phyloP scores from a whole-genome alignment of 2,329 filamentous ascomycete species.

The Aureobasidium sp. region DNA sequence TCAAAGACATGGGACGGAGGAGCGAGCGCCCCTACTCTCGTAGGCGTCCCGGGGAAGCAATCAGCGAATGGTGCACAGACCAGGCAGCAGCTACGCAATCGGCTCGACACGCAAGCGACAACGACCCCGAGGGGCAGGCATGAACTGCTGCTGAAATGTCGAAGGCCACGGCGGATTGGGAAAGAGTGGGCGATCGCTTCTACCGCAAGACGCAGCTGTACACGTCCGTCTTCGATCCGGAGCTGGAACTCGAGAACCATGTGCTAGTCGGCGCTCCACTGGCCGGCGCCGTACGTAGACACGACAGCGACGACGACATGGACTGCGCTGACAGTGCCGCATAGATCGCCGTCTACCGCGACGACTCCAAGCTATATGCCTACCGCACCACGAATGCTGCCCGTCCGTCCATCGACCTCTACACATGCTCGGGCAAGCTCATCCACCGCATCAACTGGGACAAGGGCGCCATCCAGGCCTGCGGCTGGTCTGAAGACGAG shows the following conservation, averaged over 20 bases:
- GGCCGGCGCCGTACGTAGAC: slow-evolving; percentile 77
- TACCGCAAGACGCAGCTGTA: slow-evolving; percentile 94
- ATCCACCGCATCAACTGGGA: slow-evolving; percentile 86
- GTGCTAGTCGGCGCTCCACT: slow-evolving; percentile 86
- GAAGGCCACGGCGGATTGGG: slow-evolving; percentile 83
- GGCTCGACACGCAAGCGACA: neutral
- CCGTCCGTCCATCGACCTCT: slow-evolving; percentile 86
- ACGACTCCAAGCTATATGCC: slow-evolving; percentile 75
- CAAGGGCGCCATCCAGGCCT: slow-evolving; percentile 73
- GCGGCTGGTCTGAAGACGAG: slow-evolving; percentile 97
- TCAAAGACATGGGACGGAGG: neutral
- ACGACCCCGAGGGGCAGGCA: neutral
- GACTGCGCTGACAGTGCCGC: slow-evolving; percentile 20
- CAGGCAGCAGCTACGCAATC: neutral
- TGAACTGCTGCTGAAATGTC: slow-evolving; percentile 29
- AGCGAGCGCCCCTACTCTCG: no score
- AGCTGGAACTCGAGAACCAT: slow-evolving; percentile 92
- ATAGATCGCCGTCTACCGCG: slow-evolving; percentile 74
- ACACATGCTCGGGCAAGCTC: slow-evolving; percentile 84
- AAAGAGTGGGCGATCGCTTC: slow-evolving; percentile 85
- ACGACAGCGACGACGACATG: neutral
- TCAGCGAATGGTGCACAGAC: slow-evolving; percentile 3
- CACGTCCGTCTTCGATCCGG: slow-evolving; percentile 84
- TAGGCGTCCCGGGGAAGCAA: neutral
- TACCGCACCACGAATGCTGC: slow-evolving; percentile 64